Base-by-base conservation (phyloP, 169 alveolate species). In the Plasmodium vivax region DNA sequence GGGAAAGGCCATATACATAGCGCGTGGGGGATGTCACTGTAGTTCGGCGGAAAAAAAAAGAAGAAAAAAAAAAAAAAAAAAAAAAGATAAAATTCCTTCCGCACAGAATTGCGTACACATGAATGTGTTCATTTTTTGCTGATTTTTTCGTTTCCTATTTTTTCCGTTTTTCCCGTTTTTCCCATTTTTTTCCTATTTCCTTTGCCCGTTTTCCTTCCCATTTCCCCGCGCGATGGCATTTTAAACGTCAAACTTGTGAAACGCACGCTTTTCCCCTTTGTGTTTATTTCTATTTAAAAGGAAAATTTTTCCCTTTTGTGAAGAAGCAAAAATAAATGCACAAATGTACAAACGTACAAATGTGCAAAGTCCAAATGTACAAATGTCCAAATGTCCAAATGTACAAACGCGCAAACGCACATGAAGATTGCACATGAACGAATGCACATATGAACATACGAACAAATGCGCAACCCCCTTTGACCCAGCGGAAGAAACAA, bases 251-350 rank as follows among this genome's bases (percentile, higher is more conserved):
- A 84, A 62, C 41, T 3, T 36, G 47, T 71, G 51, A 84, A 32
- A 41, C 23, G 73, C 5, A 83, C 62, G 34, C 41, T 43, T 72
- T 84, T 23, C 58, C 75, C 75, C 45, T 73, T 73, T 84, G 82
- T 71, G 51, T 23, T 71, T 30, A 73, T 84, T 84, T 84, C 83
- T 27, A 71, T 84, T 84, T 84, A 84, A 84, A 84, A 80, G 54
- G 41, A 36, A 72, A 34, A 71, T 23, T n/a, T 71, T 41, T 71
- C 93, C 80, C 41, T 83, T 83, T 83, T 45, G 84, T 77, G 68
- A 82, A 82, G 56, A 82, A 82, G 68, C 23, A 82, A 82, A 82
- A 36, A 79, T n/a, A 41, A 79, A 79, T 38, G 51, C 5, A 34
- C 38, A 38, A 36, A 79, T n/a, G n/a, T n/a, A n/a, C n/a, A n/a